Conservation (phyloP, 2,329 filamentous ascomycete species). For the Claviceps lovelessii region DNA sequence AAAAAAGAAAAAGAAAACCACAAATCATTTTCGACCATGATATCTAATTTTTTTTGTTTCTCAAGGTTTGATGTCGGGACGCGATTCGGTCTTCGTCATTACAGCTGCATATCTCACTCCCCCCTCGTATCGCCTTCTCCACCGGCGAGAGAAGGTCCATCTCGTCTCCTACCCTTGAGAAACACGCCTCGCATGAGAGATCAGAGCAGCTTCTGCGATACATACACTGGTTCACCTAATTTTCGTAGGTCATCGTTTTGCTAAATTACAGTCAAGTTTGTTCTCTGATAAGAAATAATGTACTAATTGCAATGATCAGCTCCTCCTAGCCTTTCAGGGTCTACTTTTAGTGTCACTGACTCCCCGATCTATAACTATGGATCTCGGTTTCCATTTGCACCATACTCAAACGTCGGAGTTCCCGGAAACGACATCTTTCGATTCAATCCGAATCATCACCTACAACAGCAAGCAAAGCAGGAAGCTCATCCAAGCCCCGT, state of each 20-base stretch:
- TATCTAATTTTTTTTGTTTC: conserved; percentile 4
- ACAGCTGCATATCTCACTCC: conserved; percentile 24
- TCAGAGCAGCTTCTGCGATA: conserved; percentile 5
- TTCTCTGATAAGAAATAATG: neutral
- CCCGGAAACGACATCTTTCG: conserved; percentile 15
- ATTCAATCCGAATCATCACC: conserved; percentile 10
- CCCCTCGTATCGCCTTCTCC: conserved; percentile 24
- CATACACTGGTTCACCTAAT: conserved; percentile 2
- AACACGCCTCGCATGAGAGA: conserved; percentile 11
- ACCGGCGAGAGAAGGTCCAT: conserved; percentile 14
- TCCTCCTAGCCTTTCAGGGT: conserved; percentile 14
- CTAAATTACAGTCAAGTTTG: neutral
- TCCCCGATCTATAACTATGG: conserved; percentile 17
- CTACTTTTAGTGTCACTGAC: conserved; percentile 17
- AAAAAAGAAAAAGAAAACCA: neutral
- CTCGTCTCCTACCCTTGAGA: conserved; percentile 12
- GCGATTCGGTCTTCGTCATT: conserved; percentile 20
- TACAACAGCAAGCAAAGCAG: conserved; percentile 13
- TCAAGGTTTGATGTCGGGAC: conserved; percentile 19
- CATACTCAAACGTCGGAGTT: conserved; percentile 12
- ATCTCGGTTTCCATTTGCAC: conserved; percentile 15
- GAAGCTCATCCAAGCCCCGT: conserved; percentile 12
- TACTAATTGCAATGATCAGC: conserved; percentile 8
- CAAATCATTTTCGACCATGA: neutral
- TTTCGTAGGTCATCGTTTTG: conserved; percentile 3